phyloP scores from a whole-genome alignment of 2,329 filamentous ascomycete species.

The Periconia digitata region DNA sequence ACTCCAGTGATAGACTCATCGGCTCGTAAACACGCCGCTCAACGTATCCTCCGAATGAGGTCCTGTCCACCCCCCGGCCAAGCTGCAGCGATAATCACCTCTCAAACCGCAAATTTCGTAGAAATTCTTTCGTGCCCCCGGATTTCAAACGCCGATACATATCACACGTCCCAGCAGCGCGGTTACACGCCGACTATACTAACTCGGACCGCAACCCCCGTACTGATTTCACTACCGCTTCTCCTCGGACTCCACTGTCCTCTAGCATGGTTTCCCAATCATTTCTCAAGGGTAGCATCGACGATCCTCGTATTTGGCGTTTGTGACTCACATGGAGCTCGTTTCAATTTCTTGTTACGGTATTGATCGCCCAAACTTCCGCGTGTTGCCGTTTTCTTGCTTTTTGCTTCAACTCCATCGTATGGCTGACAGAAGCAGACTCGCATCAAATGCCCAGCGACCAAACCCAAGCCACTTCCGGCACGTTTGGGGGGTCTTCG shows the following conservation, averaged over 20 bases:
- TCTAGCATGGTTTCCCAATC: not conserved
- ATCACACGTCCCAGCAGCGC: not conserved
- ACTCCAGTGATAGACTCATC: not conserved
- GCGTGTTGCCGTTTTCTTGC: not conserved
- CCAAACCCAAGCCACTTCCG: conserved; percentile 1
- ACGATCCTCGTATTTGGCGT: conserved; percentile 17
- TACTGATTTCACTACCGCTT: conserved; percentile 28
- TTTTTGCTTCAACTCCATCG: conserved; percentile 19
- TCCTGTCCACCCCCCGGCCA: too few species aligned
- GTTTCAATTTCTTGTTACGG: not conserved
- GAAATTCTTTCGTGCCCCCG: not conserved
- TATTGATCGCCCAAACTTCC: not conserved
- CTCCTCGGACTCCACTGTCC: conserved; percentile 4
- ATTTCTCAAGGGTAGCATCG: not conserved
- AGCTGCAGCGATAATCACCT: not conserved
- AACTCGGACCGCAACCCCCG: conserved; percentile 28
- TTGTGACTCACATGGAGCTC: conserved; percentile 1
- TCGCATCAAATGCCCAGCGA: conserved; percentile 26
- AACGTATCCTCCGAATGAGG: too few species aligned
- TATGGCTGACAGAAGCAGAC: conserved; percentile 41
- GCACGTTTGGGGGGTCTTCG: not conserved
- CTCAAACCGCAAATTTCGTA: not conserved
- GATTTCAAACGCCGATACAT: not conserved
- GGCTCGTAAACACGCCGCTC: too few species aligned
- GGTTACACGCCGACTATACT: conserved; percentile 13